Evolutionary conservation across 177 flowering plant genomes (phyloP), one percentile per base, ranked within the genome.

Genomic region (Vitis hybrid): DNA sequence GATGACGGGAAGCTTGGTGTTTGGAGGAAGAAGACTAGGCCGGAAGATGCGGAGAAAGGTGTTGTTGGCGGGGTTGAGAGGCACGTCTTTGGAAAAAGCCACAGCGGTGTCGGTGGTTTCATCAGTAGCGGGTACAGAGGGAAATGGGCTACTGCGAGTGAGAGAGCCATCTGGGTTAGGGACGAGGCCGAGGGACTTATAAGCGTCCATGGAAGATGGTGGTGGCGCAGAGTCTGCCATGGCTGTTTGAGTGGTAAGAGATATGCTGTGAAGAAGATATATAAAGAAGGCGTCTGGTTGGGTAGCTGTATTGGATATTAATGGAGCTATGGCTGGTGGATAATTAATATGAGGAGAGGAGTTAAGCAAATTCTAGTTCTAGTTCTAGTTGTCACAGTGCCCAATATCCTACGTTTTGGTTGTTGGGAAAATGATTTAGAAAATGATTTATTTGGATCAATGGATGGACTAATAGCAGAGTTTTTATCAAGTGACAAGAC

Each of bases 111-210:
- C 11, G 62, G 60, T 3, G 49, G 56, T 19, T 9, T 70, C 51
- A 0, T 68, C 74, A 0, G 79, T 35, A 1, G 83, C 65, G 3
- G 89, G 81, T 14, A 74, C 70, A n/a, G 46, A 15, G 2, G 88
- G 86, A 16, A 56, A 0, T 2, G 10, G 49, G 66, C 12, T 1
- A 65, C 24, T 76, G 30, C 90, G 71, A 30, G 86, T 83, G 80
- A 87, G 70, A 1, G 87, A 79, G 40, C 89, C 90, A 55, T 87
- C 89, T 46, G 88, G 79, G 80, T 86, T 85, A 27, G 15, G 86
- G 14, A 55, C 54, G 51, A 86, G 67, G 3, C 76, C 67, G 73
- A 87, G 86, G 62, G 73, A 35, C 11, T 79, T 63, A 75, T 79
- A 86, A 2, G 89, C 85, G 60, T 85, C 85, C 14, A 82, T 51